Percentiles rank a stretch among this genome's conserved stretches.
Evolutionary conservation across 1,139 yeast genomes (phyloP).

Genomic region (Kodamaea fungicola): DNA sequence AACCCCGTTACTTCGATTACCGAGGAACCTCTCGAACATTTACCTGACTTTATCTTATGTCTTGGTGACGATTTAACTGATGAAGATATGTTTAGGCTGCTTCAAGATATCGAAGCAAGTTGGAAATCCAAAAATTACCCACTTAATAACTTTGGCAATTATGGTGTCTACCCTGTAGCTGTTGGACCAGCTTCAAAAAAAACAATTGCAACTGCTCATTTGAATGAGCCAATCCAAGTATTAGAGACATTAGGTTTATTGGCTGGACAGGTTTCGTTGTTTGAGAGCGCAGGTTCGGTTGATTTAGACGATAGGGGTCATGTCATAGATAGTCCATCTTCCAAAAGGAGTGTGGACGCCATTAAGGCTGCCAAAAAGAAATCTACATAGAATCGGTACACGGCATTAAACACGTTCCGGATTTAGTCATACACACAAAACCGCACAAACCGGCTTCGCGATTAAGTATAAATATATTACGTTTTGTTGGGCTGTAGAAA

Average conservation of each 20-base stretch:
- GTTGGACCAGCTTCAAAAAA: constrained; percentile 93
- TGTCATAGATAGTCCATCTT: constrained; percentile 43
- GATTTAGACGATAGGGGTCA: constrained; percentile 77
- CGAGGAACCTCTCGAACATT: constrained; percentile 39
- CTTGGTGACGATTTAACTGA: constrained; percentile 96
- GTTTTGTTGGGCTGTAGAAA: too few relatives aligned
- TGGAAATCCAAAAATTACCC: constrained; percentile 41
- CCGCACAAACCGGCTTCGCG: too few relatives aligned
- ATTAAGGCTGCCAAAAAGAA: constrained; percentile 28
- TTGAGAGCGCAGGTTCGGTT: constrained; percentile 74
- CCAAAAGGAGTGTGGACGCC: constrained; percentile 39
- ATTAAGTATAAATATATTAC: too few relatives aligned
- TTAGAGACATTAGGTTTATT: constrained; percentile 79
- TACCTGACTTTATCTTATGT: constrained; percentile 84
- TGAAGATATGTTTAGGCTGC: constrained; percentile 90
- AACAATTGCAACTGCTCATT: constrained; percentile 85
- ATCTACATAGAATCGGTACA: too few relatives aligned
- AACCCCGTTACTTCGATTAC: constrained; percentile 21
- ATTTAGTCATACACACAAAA: too few relatives aligned
- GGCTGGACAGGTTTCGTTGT: constrained; percentile 70
- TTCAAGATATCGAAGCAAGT: constrained; percentile 54
- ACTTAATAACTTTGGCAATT: constrained; percentile 44
- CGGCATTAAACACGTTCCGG: too few relatives aligned
- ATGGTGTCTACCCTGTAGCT: constrained; percentile 81
- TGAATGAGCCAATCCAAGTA: constrained; percentile 83